Conservation (phyloP, 345 rosid genomes). For the Pelargonium nanum region DNA sequence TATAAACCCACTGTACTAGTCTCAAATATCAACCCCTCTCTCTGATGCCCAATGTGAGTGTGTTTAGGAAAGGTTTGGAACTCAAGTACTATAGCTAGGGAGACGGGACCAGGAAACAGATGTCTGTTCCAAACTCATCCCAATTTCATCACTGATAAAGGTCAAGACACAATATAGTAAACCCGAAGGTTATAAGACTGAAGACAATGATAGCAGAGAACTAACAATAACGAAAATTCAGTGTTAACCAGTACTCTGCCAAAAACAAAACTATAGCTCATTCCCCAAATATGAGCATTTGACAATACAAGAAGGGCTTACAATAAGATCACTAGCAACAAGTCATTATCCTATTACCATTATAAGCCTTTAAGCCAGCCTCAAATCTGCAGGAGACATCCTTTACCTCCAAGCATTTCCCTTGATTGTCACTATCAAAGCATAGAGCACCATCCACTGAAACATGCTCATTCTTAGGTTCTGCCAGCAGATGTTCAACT, state of each 20-base stretch:
- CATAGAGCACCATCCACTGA: slow-evolving; percentile 43
- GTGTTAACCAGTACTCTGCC: neutral
- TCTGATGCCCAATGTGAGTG: too few species aligned
- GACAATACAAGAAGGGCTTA: neutral
- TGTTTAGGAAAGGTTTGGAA: too few species aligned
- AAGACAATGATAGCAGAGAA: neutral
- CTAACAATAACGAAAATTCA: too few species aligned
- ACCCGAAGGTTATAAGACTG: neutral
- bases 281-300: neutral
- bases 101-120: too few species aligned
- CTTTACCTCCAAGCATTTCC: slow-evolving; percentile 32
- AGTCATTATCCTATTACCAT: slow-evolving; percentile 26
- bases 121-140: too few species aligned
- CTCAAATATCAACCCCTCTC: too few species aligned
- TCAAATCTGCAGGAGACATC: slow-evolving; percentile 40
- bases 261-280: neutral
- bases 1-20: too few species aligned
- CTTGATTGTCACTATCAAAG: slow-evolving; percentile 37
- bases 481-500: slow-evolving; percentile 32
- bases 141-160: too few species aligned
- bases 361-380: slow-evolving; percentile 24
- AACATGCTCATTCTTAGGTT: slow-evolving; percentile 39
- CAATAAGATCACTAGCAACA: slow-evolving; percentile 6
- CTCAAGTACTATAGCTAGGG: too few species aligned
- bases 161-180: too few species aligned